Base-by-base conservation (phyloP, 768 basidiomycete genomes). In the Galerina sulciceps region DNA sequence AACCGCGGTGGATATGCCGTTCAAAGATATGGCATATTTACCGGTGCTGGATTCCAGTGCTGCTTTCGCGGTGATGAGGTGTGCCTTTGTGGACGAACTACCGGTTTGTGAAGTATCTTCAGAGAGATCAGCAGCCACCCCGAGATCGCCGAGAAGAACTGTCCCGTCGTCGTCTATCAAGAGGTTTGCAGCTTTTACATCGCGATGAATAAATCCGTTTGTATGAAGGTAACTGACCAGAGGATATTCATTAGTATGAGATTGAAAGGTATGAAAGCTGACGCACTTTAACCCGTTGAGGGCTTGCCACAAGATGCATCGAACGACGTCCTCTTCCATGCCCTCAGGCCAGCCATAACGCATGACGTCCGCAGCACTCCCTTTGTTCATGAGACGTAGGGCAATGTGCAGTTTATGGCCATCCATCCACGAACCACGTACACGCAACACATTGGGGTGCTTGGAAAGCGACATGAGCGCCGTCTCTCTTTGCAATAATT, bases 121-220 rank as follows among this genome's bases (percentile, higher is more conserved):
- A 43, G 85, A 73, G 8, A 96, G 80, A 62, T 92, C 87, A 4
- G 92, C 93, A 0, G 94, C 94, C 22, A 96, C 95, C 4, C 96
- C 96, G 35, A 98, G 83, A 73, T 98, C 96, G 34, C 94, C 95
- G 11, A 97, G 76, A 3, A 98, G 83, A 35, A 97, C 93, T 0
- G 91, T 94, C 50, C 93, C 92, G 61, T 93, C 89, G 59, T 95
- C 90, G 64, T 96, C 94, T 52, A 96, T 85, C 47, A 98, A 87
- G 9, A 98, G 80, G 69, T 98, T 98, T 11, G 93, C 96, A 3
- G 94, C 93, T 74, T 98, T 98, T 66, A 98, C 73, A 68, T 98
- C 96, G 22, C 96, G 86, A 69, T 98, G 93, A n/a, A 94, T 90
- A 69, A 93, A 91, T 0, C 91, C 92, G 60, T 94, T 96, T 54